Conservation (phyloP, 441 rosid genomes). For the Adansonia gregorii region DNA sequence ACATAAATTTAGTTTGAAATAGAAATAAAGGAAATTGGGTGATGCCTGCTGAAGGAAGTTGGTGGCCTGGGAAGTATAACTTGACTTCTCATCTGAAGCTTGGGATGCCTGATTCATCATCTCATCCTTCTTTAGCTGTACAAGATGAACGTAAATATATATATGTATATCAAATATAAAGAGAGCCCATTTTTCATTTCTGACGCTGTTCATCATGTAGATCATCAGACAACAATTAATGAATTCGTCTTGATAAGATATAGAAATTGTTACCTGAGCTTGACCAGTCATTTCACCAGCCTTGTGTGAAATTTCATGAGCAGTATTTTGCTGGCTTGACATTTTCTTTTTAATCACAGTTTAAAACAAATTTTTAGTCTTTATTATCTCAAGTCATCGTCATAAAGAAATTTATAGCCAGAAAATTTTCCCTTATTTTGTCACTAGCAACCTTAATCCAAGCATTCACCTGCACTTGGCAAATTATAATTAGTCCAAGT, state of each 20-base stretch:
- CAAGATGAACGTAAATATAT: neutral
- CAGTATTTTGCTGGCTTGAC: neutral
- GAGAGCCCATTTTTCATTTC: neutral
- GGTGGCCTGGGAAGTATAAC: constrained; percentile 37
- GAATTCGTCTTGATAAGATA: neutral
- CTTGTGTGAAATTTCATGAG: neutral
- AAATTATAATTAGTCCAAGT: neutral
- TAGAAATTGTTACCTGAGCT: constrained; percentile 10
- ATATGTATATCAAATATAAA: neutral
- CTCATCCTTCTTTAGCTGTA: constrained; percentile 35
- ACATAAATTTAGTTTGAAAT: neutral
- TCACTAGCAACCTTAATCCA: neutral
- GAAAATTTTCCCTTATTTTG: neutral
- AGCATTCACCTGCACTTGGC: neutral
- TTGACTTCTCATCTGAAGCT: constrained; percentile 20
- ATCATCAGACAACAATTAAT: no score
- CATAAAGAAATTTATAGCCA: neutral
- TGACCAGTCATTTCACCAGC: neutral
- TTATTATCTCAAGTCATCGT: neutral
- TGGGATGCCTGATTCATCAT: constrained; percentile 27
- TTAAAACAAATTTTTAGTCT: neutral
- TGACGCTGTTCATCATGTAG: no score
- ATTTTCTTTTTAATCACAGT: neutral
- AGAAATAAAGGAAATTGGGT: neutral
- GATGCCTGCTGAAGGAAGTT: constrained; percentile 44